Evolutionary conservation across 139 green algal species (phyloP), one percentile per base, ranked within the genome.

Genomic region (Zygnema cylindricum): DNA sequence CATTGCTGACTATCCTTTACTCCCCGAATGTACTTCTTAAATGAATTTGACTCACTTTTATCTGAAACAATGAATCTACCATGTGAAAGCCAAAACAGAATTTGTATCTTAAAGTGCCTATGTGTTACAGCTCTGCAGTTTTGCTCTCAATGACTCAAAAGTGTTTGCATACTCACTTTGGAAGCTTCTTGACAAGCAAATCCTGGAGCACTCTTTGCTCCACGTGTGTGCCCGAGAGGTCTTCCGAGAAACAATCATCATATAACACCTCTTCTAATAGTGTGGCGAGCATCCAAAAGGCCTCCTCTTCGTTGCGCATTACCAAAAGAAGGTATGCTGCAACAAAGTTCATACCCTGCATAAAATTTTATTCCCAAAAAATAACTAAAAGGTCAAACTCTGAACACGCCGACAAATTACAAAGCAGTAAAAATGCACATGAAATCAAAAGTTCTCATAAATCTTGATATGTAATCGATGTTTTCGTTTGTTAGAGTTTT

Each of bases 311-410:
- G 2, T 55, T 38, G 30, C 71, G 35, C 40, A 93, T 77, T 32
- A 92, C 89, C 49, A 95, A 82, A 43, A 95, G 82, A 38, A 95
- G 82, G 54, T 92, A 93, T 11, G 92, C 93, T 1, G 78, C 86
- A 1, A 95, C 73, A 39, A 88, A 95, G 55, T 95, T 94, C 92
- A 95, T 94, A 39, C 86, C 91, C 85, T 94, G 92, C 57, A 49
- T 40, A 81, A 23, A 22, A 33, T 81, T 35, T 81, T 40, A 35
- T 21, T 40, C 21, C 21, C 21, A n/a, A n/a, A n/a, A n/a, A n/a
- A n/a, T n/a, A n/a, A n/a, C n/a, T n/a, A n/a, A n/a, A n/a, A n/a
- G n/a, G n/a, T n/a, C n/a, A n/a, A n/a, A n/a, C n/a, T n/a, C n/a
- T n/a, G n/a, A n/a, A n/a, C n/a, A n/a, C n/a, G n/a, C n/a, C n/a